Evolutionary conservation across 805 yeast genomes (phyloP).

Genomic region (Wickerhamiella kurtzmanii): DNA sequence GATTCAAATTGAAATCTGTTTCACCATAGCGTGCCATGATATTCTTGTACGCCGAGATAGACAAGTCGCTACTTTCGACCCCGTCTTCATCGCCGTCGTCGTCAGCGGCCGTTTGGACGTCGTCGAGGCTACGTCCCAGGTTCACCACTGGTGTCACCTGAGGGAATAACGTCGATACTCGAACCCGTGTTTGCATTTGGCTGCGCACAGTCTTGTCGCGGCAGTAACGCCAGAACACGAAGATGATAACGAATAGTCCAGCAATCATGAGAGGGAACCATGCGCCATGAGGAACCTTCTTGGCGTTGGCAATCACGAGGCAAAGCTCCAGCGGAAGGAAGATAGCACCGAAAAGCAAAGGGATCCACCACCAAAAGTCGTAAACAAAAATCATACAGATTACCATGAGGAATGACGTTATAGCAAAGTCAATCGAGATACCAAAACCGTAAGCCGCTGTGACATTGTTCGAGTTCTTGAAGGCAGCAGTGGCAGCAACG

Average conservation of each 20-base stretch:
- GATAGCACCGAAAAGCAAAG: slow-evolving; percentile 26
- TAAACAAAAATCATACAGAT: slow-evolving; percentile 37
- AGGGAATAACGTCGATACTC: slow-evolving; percentile 10
- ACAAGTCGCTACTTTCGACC: not conserved
- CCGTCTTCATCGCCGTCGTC: not conserved
- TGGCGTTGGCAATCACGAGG: slow-evolving; percentile 36
- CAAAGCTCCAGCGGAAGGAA: slow-evolving; percentile 38
- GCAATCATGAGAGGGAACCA: slow-evolving; percentile 46
- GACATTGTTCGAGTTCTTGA: slow-evolving; percentile 35
- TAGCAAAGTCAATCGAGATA: slow-evolving; percentile 40
- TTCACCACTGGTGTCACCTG: not conserved
- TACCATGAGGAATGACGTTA: slow-evolving; percentile 37
- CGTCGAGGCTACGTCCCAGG: not conserved
- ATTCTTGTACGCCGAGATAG: not conserved
- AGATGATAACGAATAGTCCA: slow-evolving; percentile 27
- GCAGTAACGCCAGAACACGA: slow-evolving; percentile 38
- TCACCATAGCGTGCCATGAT: not conserved
- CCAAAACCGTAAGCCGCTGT: slow-evolving; percentile 53
- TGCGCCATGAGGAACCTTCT: slow-evolving; percentile 45
- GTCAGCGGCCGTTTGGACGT: not conserved
- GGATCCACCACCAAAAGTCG: slow-evolving; percentile 26
- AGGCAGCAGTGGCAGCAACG: slow-evolving; percentile 38
- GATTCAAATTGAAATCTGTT: not conserved
- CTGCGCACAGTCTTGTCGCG: slow-evolving; percentile 21
- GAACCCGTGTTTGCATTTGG: slow-evolving; percentile 7